A percentile compares a stretch with the other conserved stretches of the same genome.
phyloP scores from a whole-genome alignment of 1,284 basidiomycete species.

The Xerocomus minutiporus region DNA sequence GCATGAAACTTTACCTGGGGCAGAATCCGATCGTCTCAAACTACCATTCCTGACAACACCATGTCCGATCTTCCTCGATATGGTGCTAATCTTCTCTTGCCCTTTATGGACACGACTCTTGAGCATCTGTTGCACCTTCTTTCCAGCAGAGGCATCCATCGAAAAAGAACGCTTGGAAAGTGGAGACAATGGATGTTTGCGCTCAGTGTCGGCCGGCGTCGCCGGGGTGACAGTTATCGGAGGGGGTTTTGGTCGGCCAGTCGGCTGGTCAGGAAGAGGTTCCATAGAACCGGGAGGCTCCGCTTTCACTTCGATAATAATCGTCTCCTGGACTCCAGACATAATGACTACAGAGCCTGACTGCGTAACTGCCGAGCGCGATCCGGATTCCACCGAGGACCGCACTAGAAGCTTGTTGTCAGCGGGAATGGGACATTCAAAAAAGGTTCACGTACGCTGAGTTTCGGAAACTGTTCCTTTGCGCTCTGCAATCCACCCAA shows the following conservation, averaged over 20 bases:
- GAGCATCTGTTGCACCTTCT: conserved; percentile 69
- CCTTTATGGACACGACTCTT: conserved; percentile 70
- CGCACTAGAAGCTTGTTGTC: conserved; percentile 18
- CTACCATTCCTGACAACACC: conserved; percentile 55
- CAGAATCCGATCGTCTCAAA: conserved; percentile 56
- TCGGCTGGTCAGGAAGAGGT: conserved; percentile 1
- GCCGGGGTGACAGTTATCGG: conserved; percentile 49
- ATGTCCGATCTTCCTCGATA: conserved; percentile 70
- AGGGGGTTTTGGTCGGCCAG: conserved; percentile 14
- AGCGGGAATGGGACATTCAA: neutral
- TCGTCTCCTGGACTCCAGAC: conserved; percentile 13
- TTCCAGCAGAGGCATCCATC: conserved; percentile 47
- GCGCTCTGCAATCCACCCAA: conserved; percentile 75
- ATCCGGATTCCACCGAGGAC: conserved; percentile 30
- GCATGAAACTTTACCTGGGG: conserved; percentile 49
- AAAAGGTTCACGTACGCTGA: conserved; percentile 19
- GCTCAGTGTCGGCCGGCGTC: conserved; percentile 37
- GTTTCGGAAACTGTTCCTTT: conserved; percentile 35
- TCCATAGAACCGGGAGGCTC: conserved; percentile 5
- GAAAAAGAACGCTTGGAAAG: conserved; percentile 28
- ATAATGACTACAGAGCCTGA: conserved; percentile 15
- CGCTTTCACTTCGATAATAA: conserved; percentile 10
- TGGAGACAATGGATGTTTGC: conserved; percentile 16
- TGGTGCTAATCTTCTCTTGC: conserved; percentile 66
- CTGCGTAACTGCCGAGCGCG: conserved; percentile 27